Evolutionary conservation across 257 asterid species (phyloP).

Genomic region (Eucommia ulmoides): DNA sequence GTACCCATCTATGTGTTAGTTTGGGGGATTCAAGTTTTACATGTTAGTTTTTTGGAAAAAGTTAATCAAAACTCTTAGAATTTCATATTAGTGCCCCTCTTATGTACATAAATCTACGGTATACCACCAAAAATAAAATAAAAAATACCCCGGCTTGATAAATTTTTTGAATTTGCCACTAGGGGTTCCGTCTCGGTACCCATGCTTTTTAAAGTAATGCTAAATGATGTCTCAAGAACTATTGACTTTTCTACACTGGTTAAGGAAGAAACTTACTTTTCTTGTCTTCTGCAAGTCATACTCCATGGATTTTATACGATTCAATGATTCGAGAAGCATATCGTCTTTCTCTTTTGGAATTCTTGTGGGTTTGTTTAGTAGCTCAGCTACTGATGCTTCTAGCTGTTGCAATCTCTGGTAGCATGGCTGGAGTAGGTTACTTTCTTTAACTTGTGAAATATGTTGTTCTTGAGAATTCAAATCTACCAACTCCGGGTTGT

Average conservation of each 20-base stretch:
- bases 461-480: constrained; percentile 23
- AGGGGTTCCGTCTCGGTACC: too few relatives aligned
- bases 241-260: constrained; percentile 4
- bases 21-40: too few relatives aligned
- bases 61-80: too few relatives aligned
- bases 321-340: constrained; percentile 71
- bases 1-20: too few relatives aligned
- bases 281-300: constrained; percentile 77
- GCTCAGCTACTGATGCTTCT: constrained; percentile 59
- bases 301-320: constrained; percentile 81
- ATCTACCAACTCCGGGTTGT: constrained; percentile 15
- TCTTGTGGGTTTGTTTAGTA: constrained; percentile 57
- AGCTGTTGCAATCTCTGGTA: constrained; percentile 76
- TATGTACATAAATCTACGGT: too few relatives aligned
- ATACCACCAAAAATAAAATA: too few relatives aligned
- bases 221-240: too few relatives aligned
- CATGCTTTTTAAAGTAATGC: too few relatives aligned
- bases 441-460: constrained; percentile 17
- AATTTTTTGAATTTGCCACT: too few relatives aligned
- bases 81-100: too few relatives aligned
- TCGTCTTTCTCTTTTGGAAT: constrained; percentile 84
- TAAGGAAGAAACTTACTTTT: constrained; percentile 31
- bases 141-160: too few relatives aligned
- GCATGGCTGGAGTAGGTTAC: constrained; percentile 54
- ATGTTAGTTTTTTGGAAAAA: too few relatives aligned